phyloP scores from a whole-genome alignment of 805 yeast genomes.

The Yamadazyma ubonensis region DNA sequence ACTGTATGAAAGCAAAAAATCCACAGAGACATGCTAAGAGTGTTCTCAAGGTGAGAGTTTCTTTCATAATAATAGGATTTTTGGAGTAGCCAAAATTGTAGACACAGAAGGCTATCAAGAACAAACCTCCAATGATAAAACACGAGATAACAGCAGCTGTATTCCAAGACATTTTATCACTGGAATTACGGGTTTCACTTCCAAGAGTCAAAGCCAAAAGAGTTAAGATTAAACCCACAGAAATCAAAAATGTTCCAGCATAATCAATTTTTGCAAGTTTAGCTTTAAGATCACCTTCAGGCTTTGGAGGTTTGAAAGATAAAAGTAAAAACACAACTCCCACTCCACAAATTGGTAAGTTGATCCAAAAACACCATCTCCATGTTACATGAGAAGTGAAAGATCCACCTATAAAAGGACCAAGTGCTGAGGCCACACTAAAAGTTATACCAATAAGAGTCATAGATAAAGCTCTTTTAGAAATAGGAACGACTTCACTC shows the following conservation, averaged over 20 bases:
- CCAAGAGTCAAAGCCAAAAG: slow-evolving; percentile 56
- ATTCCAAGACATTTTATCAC: slow-evolving; percentile 50
- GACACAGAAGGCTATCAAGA: slow-evolving; percentile 31
- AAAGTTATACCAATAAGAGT: slow-evolving; percentile 42
- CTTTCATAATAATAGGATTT: slow-evolving; percentile 47
- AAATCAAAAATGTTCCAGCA: slow-evolving; percentile 45
- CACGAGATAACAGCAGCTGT: slow-evolving; percentile 52
- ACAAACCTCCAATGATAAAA: slow-evolving; percentile 46
- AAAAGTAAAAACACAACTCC: slow-evolving; percentile 38
- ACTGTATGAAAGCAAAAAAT: slow-evolving; percentile 36
- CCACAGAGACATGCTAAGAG: slow-evolving; percentile 37
- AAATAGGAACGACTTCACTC: slow-evolving; percentile 53
- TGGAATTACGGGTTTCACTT: slow-evolving; percentile 17
- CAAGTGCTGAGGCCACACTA: slow-evolving; percentile 52
- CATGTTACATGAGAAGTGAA: slow-evolving; percentile 59
- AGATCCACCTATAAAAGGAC: slow-evolving; percentile 69
- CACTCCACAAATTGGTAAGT: slow-evolving; percentile 63
- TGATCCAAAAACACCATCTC: slow-evolving; percentile 77
- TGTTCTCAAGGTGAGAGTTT: slow-evolving; percentile 39
- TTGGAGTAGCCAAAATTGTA: slow-evolving; percentile 44
- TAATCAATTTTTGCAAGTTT: slow-evolving; percentile 48
- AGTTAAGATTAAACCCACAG: slow-evolving; percentile 44
- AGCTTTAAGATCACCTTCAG: slow-evolving; percentile 35
- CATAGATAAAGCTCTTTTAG: slow-evolving; percentile 39
- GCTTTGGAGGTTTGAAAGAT: slow-evolving; percentile 48